phyloP scores from a whole-genome alignment of 306 rosid species.

The Alnus glutinosa region DNA sequence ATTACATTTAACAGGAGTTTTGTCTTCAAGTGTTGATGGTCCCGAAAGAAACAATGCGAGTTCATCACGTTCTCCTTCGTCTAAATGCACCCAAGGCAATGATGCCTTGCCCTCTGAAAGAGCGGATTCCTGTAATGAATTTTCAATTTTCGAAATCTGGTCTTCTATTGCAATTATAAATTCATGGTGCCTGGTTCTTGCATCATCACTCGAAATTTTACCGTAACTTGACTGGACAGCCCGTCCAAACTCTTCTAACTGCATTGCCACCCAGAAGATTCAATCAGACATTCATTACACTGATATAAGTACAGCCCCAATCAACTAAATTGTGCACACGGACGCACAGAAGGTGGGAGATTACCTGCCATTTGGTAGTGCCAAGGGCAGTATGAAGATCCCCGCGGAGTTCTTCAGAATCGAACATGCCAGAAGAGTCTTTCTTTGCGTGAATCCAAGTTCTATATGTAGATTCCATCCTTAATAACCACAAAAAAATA shows the following conservation, averaged over 20 bases:
- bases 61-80: slow-evolving; percentile 82
- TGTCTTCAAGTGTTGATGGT: slow-evolving; percentile 29
- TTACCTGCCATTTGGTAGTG: slow-evolving; percentile 98
- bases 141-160: slow-evolving; percentile 56
- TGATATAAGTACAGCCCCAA: not conserved
- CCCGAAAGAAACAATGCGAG: slow-evolving; percentile 85
- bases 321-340: not conserved
- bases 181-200: slow-evolving; percentile 70
- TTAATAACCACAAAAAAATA: slow-evolving; percentile 30
- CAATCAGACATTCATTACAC: slow-evolving; percentile 19
- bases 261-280: slow-evolving; percentile 38
- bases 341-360: not conserved
- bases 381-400: slow-evolving; percentile 87
- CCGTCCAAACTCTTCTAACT: slow-evolving; percentile 84
- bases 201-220: slow-evolving; percentile 52
- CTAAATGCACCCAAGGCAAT: slow-evolving; percentile 72
- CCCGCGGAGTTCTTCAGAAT: slow-evolving; percentile 62
- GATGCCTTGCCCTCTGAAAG: slow-evolving; percentile 53
- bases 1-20: slow-evolving; percentile 20
- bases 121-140: slow-evolving; percentile 49
- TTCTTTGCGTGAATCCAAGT: slow-evolving; percentile 69
- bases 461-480: slow-evolving; percentile 90
- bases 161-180: slow-evolving; percentile 65
- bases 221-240: slow-evolving; percentile 72
- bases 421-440: slow-evolving; percentile 61